Evolutionary conservation across 192 early-diverging fungal genomes (phyloP), one percentile per base, ranked within the genome.

Genomic region (Oehlia diaphana): DNA sequence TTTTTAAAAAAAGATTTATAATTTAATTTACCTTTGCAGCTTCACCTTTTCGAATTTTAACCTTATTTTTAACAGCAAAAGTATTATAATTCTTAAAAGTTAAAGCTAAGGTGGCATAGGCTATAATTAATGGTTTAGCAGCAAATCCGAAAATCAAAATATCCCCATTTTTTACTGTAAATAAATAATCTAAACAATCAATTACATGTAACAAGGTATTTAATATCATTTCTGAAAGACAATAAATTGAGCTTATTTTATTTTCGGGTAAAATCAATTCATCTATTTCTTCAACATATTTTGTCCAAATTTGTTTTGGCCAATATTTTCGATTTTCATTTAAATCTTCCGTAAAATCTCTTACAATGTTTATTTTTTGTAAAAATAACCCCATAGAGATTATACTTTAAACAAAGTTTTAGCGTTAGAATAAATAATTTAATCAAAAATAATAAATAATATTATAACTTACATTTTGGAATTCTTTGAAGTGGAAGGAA

Each of bases 81-180:
- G 97, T 83, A 49, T 85, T 84, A 64, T 91, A 83, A 83, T 97
- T 97, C 86, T 96, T 94, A 82, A 93, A 97, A 68, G 96, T 92
- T 67, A 94, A 78, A 31, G 90, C 88, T 35, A 99, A 83, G 3
- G 96, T 94, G 28, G 97, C 92, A 81, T 98, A 95, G 8, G 96
- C 97, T 95, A 99, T 98, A 35, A 96, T 92, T 89, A 98, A 95
- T 21, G 98, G 97, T 76, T 97, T 98, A 12, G 98, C 97, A 80
- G 93, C 94, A 82, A 99, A 98, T 78, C 90, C 92, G 85, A 99
- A 96, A 63, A 96, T 91, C 21, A 58, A 58, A 4, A 21, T 58
- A 1, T 91, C 89, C 23, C 89, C 92, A 75, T 97, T 92, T 65
- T 88, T 80, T 72, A 99, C 87, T 70, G 87, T 81, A 62, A 83